Percentiles rank a stretch among this genome's conserved stretches.
These are phyloP conservation scores for Warburgia ugandensis DNA, from an alignment of 164 flowering plant genomes.

Conservation along the genomic window DNA sequence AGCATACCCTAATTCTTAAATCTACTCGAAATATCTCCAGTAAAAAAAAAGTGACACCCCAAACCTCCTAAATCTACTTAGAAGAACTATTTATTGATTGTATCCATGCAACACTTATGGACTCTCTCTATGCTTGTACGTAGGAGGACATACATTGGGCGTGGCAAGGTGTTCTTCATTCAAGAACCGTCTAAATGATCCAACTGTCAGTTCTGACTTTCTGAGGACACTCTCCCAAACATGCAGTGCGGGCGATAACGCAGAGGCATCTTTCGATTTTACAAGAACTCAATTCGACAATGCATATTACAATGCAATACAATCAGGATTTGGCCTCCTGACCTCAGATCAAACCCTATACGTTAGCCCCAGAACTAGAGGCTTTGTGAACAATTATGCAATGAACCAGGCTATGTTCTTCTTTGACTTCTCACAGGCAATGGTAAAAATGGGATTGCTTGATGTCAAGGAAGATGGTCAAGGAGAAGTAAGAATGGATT, in stretches of 20 bases:
- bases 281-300: conserved; percentile 62
- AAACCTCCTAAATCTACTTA: too few species aligned
- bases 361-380: conserved; percentile 34
- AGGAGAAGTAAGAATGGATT: conserved; percentile 63
- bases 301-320: conserved; percentile 42
- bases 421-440: conserved; percentile 67
- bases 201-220: conserved; percentile 34
- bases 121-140: too few species aligned
- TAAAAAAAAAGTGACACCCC: too few species aligned
- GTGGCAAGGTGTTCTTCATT: conserved; percentile 84
- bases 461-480: conserved; percentile 59
- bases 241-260: conserved; percentile 58
- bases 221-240: conserved; percentile 42
- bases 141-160: conserved; percentile 79
- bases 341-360: conserved; percentile 67
- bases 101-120: too few species aligned
- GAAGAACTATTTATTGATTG: too few species aligned
- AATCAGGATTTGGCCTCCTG: conserved; percentile 45
- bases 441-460: conserved; percentile 69
- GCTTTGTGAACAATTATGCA: conserved; percentile 58
- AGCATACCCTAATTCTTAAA: too few species aligned
- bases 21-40: too few species aligned
- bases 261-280: conserved; percentile 56
- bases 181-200: conserved; percentile 61
- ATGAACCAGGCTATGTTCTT: conserved; percentile 70